Evolutionary conservation across 805 yeast species (phyloP).

Genomic region (Lipomyces yamadae): DNA sequence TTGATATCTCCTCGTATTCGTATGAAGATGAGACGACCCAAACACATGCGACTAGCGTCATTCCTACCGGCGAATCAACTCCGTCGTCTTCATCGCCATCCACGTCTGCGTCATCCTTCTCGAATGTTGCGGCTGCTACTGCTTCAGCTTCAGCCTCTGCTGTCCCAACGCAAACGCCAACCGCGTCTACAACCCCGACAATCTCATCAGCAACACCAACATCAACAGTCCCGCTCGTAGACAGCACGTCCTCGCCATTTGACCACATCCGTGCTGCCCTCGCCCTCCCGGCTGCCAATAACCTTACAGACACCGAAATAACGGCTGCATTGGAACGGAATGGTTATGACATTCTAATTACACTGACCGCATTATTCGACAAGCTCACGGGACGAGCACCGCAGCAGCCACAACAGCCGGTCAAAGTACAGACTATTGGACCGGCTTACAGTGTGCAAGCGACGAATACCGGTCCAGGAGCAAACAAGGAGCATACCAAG

Average conservation of each 20-base stretch:
- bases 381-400: conserved; percentile 14
- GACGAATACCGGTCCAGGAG: neutral
- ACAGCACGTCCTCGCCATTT: conserved; percentile 28
- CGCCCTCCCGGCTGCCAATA: conserved; percentile 13
- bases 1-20: neutral
- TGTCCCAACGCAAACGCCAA: neutral
- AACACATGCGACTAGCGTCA: neutral
- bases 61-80: conserved; percentile 16
- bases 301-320: conserved; percentile 20
- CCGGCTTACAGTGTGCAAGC: conserved; percentile 29
- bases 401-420: neutral
- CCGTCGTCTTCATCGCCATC: conserved; percentile 30
- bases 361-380: conserved; percentile 29
- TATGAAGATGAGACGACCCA: neutral
- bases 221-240: neutral
- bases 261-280: conserved; percentile 33
- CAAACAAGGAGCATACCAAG: conserved; percentile 26
- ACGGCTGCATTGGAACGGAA: conserved; percentile 22
- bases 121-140: conserved; percentile 5
- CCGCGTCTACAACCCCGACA: conserved; percentile 12
- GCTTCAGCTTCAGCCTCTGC: conserved; percentile 11
- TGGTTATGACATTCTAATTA: conserved; percentile 26
- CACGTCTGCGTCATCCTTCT: conserved; percentile 25
- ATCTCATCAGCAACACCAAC: conserved; percentile 6
- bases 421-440: conserved; percentile 33